A percentile compares a stretch with the other conserved stretches of the same genome.
Evolutionary conservation across 2,329 filamentous ascomycete genomes (phyloP).

Genomic region (Capronia epimyces): DNA sequence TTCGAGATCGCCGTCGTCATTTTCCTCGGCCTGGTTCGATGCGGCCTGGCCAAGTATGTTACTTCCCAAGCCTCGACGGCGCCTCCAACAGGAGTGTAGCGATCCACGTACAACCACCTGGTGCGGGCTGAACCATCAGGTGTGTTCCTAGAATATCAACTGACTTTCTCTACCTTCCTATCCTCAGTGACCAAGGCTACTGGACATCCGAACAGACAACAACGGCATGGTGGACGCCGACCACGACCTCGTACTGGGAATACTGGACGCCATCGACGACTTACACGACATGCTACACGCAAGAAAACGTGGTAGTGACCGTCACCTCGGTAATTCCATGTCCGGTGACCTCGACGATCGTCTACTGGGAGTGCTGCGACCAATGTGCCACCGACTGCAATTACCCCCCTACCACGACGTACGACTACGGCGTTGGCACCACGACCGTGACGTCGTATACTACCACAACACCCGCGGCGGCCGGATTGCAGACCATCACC

Average conservation of each 20-base stretch:
- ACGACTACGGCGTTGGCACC: conserved; percentile 10
- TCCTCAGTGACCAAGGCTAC: conserved; percentile 18
- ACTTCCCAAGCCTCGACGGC: not conserved
- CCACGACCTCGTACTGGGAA: conserved; percentile 24
- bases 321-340: conserved; percentile 23
- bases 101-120: too few relatives aligned
- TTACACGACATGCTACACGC: conserved; percentile 20
- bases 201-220: conserved; percentile 17
- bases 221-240: conserved; percentile 22
- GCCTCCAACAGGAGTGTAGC: not conserved
- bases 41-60: conserved; percentile 14
- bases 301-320: conserved; percentile 23
- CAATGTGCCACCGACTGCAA: conserved; percentile 22
- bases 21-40: conserved; percentile 5
- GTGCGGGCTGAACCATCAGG: too few relatives aligned
- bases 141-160: too few relatives aligned
- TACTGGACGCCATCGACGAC: conserved; percentile 22
- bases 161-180: not conserved
- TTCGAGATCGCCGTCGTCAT: not conserved
- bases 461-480: conserved; percentile 11
- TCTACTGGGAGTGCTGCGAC: conserved; percentile 24
- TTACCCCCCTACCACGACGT: conserved; percentile 5
- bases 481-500: conserved; percentile 13
- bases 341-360: conserved; percentile 22
- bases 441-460: conserved; percentile 24